phyloP scores from a whole-genome alignment of 306 rosid species.

The Pterocarpus macrocarpus region DNA sequence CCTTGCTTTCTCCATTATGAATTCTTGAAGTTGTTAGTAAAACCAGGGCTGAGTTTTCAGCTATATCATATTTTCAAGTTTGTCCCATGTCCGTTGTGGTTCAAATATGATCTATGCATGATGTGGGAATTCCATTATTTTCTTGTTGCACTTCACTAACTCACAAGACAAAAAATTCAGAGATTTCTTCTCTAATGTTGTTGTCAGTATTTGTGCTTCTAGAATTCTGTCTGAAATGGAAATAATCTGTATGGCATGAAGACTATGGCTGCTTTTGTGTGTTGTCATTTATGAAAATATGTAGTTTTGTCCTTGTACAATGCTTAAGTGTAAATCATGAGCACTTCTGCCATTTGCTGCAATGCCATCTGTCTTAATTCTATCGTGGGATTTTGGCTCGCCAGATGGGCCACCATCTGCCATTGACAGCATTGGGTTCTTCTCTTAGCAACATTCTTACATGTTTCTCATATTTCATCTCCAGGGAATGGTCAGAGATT shows the following conservation, averaged over 20 bases:
- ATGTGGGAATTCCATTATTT: not conserved
- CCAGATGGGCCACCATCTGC: no score
- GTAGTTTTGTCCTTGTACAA: not conserved
- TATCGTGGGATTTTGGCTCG: no score
- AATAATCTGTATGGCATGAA: conserved; percentile 1
- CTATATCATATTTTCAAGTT: not conserved
- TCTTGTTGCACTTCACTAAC: not conserved
- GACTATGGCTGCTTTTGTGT: not conserved
- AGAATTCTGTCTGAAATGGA: not conserved
- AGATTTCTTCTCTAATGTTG: no score
- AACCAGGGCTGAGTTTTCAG: not conserved
- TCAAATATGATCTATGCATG: conserved; percentile 5
- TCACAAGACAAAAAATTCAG: not conserved
- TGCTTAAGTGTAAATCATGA: conserved; percentile 12
- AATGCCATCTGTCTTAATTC: not conserved
- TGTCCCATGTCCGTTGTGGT: not conserved
- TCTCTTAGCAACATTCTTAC: conserved; percentile 10
- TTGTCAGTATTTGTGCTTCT: not conserved
- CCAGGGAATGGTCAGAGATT: conserved; percentile 84
- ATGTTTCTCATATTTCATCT: no score
- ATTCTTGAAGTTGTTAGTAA: no score
- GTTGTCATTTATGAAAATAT: conserved; percentile 21
- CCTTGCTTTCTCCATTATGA: no score
- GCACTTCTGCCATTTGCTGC: not conserved
- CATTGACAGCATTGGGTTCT: not conserved